A percentile compares a stretch with the other conserved stretches of the same genome.
phyloP scores from a whole-genome alignment of 192 early-diverging fungal genomes.

The Rhizophagus prolifer region DNA sequence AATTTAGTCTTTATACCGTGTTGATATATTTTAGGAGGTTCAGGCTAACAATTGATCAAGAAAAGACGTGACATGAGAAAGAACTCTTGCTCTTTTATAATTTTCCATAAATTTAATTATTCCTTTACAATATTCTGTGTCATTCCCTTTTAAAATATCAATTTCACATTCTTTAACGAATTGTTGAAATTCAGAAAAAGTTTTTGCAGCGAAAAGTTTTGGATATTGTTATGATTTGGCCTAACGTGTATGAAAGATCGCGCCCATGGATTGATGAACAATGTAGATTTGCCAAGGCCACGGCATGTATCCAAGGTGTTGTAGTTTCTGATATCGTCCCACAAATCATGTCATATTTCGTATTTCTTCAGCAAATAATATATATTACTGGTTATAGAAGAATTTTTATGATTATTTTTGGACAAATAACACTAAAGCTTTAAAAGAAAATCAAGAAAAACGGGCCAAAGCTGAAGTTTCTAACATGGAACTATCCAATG shows the following conservation, averaged over 20 bases:
- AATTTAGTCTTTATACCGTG: too few relatives aligned
- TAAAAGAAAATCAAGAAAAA: too few relatives aligned
- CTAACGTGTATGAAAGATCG: not conserved
- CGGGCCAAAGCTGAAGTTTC: too few relatives aligned
- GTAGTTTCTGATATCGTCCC: not conserved
- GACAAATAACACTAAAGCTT: too few relatives aligned
- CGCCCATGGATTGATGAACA: not conserved
- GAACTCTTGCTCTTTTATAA: not conserved
- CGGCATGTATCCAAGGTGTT: not conserved
- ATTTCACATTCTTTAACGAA: not conserved
- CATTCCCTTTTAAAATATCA: not conserved
- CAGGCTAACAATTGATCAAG: conserved; percentile 14
- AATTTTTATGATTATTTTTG: too few relatives aligned
- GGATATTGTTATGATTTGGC: not conserved
- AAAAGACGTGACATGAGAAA: not conserved
- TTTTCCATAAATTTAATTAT: conserved; percentile 10
- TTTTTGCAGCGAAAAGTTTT: not conserved
- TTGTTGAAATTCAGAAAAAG: not conserved
- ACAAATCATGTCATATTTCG: not conserved
- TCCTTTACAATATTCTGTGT: conserved; percentile 21
- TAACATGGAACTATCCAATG: too few relatives aligned
- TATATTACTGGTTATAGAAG: too few relatives aligned
- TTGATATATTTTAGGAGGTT: not conserved
- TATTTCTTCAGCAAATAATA: too few relatives aligned
- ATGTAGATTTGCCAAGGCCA: not conserved